Conservation (phyloP, 2,329 filamentous ascomycete genomes). For the Biscogniauxia mediterranea region DNA sequence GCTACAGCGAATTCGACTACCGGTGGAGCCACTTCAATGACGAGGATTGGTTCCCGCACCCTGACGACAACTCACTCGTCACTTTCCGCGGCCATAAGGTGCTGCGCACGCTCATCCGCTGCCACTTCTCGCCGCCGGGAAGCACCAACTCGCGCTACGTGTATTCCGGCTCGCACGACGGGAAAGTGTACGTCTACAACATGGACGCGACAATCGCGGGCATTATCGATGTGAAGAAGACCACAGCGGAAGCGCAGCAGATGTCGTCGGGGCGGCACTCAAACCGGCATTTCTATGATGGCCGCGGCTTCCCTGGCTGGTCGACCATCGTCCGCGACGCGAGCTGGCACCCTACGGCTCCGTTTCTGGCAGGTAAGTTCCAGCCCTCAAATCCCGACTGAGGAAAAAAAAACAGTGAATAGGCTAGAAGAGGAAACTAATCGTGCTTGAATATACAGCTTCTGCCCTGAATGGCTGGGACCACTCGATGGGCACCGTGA, state of each 20-base stretch:
- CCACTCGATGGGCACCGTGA: conserved; percentile 71
- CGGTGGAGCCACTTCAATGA: conserved; percentile 66
- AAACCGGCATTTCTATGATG: conserved; percentile 53
- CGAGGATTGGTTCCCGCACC: conserved; percentile 67
- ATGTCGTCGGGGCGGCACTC: conserved; percentile 48
- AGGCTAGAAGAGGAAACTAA: conserved; percentile 8
- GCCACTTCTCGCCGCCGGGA: conserved; percentile 86
- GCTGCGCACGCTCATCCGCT: conserved; percentile 85
- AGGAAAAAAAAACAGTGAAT: neutral
- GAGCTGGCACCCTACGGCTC: conserved; percentile 85
- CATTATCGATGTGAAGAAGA: conserved; percentile 72
- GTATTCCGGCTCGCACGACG: conserved; percentile 87
- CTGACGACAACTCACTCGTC: conserved; percentile 85
- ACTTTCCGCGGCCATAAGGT: conserved; percentile 91
- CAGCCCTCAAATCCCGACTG: conserved; percentile 1
- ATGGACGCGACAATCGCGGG: conserved; percentile 81
- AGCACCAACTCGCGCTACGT: conserved; percentile 90
- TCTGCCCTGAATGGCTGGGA: conserved; percentile 81
- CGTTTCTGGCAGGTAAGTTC: conserved; percentile 66
- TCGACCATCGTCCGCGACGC: conserved; percentile 81
- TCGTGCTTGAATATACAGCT: conserved; percentile 44
- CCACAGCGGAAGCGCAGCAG: conserved; percentile 56
- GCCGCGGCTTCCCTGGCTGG: conserved; percentile 60
- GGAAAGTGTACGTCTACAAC: conserved; percentile 89
- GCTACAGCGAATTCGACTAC: conserved; percentile 68